Conservation (phyloP, 345 rosid genomes). For the Salix brachista region DNA sequence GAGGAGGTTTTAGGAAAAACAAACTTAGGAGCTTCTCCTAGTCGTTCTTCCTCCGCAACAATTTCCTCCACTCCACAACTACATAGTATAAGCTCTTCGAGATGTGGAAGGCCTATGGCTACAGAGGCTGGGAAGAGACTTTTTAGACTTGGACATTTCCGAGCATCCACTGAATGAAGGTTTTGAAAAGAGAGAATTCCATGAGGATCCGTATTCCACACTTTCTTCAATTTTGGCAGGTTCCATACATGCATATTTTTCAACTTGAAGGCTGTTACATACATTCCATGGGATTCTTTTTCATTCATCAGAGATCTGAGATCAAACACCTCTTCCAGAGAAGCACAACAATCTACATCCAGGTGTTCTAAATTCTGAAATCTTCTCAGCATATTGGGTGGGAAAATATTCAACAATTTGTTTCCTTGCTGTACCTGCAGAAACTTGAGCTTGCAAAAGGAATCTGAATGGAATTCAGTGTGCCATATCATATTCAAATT, state of each 20-base stretch:
- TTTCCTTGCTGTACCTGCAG: background rate
- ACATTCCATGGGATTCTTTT: background rate
- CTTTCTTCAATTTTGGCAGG: background rate
- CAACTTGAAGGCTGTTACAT: background rate
- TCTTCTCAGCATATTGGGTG: background rate
- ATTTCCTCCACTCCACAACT: conserved; percentile 12
- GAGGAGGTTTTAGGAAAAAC: conserved; percentile 11
- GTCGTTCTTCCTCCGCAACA: conserved; percentile 11
- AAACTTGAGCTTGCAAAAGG: conserved; percentile 11
- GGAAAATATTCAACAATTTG: conserved; percentile 2
- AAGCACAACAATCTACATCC: background rate
- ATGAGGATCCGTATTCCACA: conserved; percentile 9
- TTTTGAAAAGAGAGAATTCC: background rate
- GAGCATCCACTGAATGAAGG: background rate
- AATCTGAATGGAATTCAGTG: conserved; percentile 6
- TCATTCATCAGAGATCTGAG: background rate
- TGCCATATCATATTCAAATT: conserved; percentile 21
- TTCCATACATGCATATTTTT: background rate
- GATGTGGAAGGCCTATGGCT: conserved; percentile 5
- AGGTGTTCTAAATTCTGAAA: background rate
- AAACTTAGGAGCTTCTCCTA: background rate
- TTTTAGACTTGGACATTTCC: background rate
- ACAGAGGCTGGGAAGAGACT: conserved; percentile 12
- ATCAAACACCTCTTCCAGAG: conserved; percentile 18
- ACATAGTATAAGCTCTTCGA: conserved; percentile 4